These are phyloP conservation scores for Leptographium wingfieldii DNA, from an alignment of 2,329 filamentous ascomycete genomes.

Conservation along the genomic window DNA sequence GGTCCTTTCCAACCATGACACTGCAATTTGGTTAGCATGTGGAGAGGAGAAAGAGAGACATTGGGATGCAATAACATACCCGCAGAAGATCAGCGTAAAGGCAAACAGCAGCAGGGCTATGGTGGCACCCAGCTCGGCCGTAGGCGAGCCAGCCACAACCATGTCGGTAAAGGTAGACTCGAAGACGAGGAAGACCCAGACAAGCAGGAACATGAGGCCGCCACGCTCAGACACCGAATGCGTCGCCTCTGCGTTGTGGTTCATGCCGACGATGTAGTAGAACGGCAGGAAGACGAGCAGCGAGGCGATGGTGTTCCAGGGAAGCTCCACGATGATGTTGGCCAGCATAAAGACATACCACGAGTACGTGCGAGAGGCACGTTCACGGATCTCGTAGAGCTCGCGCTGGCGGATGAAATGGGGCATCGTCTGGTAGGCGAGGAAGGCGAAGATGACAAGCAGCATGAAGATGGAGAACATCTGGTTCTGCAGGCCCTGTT, in stretches of 20 bases:
- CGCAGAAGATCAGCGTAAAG: constrained; percentile 45
- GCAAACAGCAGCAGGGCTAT: constrained; percentile 48
- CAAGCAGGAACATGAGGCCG: constrained; percentile 64
- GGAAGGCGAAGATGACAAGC: constrained; percentile 49
- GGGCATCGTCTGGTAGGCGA: constrained; percentile 51
- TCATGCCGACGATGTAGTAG: constrained; percentile 50
- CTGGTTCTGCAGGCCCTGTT: constrained; percentile 52
- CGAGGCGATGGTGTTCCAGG: constrained; percentile 38
- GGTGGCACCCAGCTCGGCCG: constrained; percentile 53
- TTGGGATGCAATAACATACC: constrained; percentile 23
- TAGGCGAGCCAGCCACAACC: constrained; percentile 54
- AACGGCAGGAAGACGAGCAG: constrained; percentile 45
- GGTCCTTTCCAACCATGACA: constrained; percentile 44
- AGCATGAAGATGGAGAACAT: constrained; percentile 46
- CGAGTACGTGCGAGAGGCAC: constrained; percentile 50
- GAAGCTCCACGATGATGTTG: constrained; percentile 54
- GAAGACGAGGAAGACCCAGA: constrained; percentile 67
- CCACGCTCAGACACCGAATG: constrained; percentile 54
- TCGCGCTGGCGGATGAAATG: constrained; percentile 52
- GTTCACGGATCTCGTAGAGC: constrained; percentile 55
- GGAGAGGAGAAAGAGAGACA: constrained; percentile 12
- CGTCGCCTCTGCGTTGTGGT: constrained; percentile 52
- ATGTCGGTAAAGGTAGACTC: constrained; percentile 61
- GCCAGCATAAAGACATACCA: constrained; percentile 55
- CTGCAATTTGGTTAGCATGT: background rate